Evolutionary conservation across 2,329 filamentous ascomycete species (phyloP).

Genomic region (Aschersonia sp.): DNA sequence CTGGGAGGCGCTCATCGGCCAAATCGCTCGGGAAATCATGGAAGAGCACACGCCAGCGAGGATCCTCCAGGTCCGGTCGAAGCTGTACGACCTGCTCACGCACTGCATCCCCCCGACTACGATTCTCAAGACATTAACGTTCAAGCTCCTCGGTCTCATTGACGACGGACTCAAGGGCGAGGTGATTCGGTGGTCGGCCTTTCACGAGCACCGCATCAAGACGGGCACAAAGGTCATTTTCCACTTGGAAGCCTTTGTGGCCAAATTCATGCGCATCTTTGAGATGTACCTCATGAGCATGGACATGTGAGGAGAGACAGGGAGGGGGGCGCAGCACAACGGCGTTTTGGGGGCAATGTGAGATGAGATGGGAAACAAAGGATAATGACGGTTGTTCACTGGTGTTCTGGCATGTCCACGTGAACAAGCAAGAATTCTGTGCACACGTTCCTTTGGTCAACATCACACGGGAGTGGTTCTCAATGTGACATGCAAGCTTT

Average conservation of each 20-base stretch:
- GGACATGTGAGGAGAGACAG: constrained; percentile 38
- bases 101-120: constrained; percentile 95
- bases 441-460: too few species aligned
- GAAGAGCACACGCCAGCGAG: constrained; percentile 82
- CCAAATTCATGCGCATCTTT: constrained; percentile 93
- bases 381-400: too few species aligned
- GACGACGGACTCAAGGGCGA: constrained; percentile 85
- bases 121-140: constrained; percentile 87
- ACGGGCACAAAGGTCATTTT: constrained; percentile 94
- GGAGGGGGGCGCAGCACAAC: not conserved
- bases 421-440: too few species aligned
- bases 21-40: constrained; percentile 88
- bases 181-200: constrained; percentile 89
- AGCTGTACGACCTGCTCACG: constrained; percentile 92
- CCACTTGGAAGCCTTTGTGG: constrained; percentile 94
- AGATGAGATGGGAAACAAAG: not conserved
- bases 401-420: too few species aligned
- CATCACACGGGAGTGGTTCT: too few species aligned
- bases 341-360: not conserved
- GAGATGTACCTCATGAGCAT: constrained; percentile 88
- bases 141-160: constrained; percentile 76
- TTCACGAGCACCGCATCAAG: constrained; percentile 91
- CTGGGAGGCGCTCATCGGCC: constrained; percentile 83
- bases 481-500: too few species aligned
- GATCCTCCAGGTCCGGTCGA: constrained; percentile 76